phyloP scores from a whole-genome alignment of 805 yeast species.

The Monosporozyma aerobia region DNA sequence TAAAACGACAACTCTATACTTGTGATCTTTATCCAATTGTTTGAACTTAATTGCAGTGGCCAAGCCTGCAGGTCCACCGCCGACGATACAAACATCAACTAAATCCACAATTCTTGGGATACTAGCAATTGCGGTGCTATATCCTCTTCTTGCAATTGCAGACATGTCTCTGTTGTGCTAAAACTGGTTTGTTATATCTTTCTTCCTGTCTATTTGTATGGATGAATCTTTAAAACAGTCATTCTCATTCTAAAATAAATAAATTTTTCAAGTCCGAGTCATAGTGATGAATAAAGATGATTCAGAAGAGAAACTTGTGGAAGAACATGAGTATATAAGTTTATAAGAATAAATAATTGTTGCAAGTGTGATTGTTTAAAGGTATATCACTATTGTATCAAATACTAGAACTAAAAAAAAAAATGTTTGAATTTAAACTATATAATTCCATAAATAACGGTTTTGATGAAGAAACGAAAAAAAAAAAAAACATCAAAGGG shows the following conservation, averaged over 20 bases:
- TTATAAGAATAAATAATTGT: too few relatives aligned
- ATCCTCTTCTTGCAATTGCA: background rate
- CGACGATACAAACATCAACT: conserved; percentile 92
- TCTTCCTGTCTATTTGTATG: background rate
- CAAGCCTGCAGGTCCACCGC: conserved; percentile 96
- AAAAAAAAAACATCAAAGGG: background rate
- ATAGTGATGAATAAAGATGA: background rate
- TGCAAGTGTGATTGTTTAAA: background rate
- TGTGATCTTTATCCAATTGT: conserved; percentile 70
- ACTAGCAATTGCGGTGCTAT: background rate
- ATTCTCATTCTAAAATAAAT: background rate
- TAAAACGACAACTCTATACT: conserved; percentile 73
- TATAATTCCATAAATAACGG: background rate
- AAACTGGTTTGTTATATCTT: background rate
- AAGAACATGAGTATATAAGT: background rate
- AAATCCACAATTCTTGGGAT: conserved; percentile 62
- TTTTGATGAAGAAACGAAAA: background rate
- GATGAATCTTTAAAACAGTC: background rate
- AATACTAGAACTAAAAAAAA: background rate
- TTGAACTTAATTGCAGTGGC: conserved; percentile 87
- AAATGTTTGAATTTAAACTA: background rate
- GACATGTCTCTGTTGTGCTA: background rate
- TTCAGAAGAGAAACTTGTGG: background rate
- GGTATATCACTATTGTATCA: background rate
- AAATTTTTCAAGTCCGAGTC: background rate